Evolutionary conservation across 2,329 filamentous ascomycete genomes (phyloP), one percentile per base, ranked within the genome.

Genomic region (Aspergillus fischeri): DNA sequence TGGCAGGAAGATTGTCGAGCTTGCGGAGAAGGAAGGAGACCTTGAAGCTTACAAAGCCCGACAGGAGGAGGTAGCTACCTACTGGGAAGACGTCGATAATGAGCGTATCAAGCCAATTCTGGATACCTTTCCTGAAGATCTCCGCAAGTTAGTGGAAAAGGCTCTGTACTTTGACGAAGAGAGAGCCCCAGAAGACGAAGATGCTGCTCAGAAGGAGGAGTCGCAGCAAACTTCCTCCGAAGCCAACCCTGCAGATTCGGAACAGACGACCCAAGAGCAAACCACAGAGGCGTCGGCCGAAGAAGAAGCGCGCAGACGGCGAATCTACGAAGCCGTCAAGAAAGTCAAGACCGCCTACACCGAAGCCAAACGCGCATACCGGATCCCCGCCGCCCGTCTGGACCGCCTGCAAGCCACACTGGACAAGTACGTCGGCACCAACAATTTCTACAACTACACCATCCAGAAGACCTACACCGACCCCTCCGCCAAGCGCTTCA

Each of bases 401-500:
- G 77, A 83, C 28, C 86, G 88, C 59, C 84, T 99, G 1, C 91
- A 96, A 72, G 82, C 85, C 35, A 86, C 87, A 0, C 82, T 99
- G 9, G 76, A 85, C 66, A 80, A 83, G 63, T 99, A 94, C 75
- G 76, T 88, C 9, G 94, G 94, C 61, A 97, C 92, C 3, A 83
- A 83, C 67, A 96, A 96, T 78, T 99, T 88, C 80, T 92, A 97
- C 83, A 99, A 99, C 81, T 99, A 95, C 80, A 99, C 94, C 2
- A 86, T 99, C 56, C 89, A 94, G 65, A 99, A 97, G 77, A 80
- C 84, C 0, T 86, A 83, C 77, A 83, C 78, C 41, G 94, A 99
- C 70, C 84, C 92, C 0, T 95, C 91, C 0, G 86, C 92, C 11
- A 94, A 93, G 75, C 86, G 94, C 5, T 86, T 90, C 70, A 99